Percentiles rank a stretch among this genome's conserved stretches.
phyloP scores from a whole-genome alignment of 805 yeast species.

The Saturnispora halmiae region DNA sequence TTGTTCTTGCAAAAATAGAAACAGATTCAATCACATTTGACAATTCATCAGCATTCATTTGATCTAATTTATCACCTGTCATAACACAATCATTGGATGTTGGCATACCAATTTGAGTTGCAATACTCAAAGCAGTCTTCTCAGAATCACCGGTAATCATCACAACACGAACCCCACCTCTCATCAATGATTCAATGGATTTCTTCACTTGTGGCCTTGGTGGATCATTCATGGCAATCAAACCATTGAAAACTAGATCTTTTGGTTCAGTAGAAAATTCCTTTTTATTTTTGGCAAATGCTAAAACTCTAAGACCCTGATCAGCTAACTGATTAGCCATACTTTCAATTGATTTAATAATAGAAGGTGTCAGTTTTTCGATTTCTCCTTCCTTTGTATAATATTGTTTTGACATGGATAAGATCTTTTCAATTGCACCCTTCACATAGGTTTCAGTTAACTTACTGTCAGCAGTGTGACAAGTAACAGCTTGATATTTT shows the following conservation, averaged over 20 bases:
- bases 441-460: constrained; percentile 61
- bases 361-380: constrained; percentile 47
- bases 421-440: constrained; percentile 81
- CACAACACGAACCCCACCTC: constrained; percentile 94
- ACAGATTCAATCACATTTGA: constrained; percentile 72
- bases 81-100: constrained; percentile 56
- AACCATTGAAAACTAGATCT: constrained; percentile 69
- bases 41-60: constrained; percentile 61
- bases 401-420: constrained; percentile 52
- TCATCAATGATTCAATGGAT: constrained; percentile 66
- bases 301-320: constrained; percentile 81
- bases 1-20: constrained; percentile 87
- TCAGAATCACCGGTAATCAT: constrained; percentile 97
- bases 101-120: constrained; percentile 85
- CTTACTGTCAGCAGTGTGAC: constrained; percentile 48
- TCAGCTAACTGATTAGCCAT: constrained; percentile 61
- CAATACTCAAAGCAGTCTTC: constrained; percentile 77
- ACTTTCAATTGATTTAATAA: constrained; percentile 38
- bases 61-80: constrained; percentile 77
- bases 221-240: constrained; percentile 95
- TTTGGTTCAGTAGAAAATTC: constrained; percentile 37
- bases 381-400: constrained; percentile 49
- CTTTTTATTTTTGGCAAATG: constrained; percentile 52
- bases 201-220: constrained; percentile 81
- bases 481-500: constrained; percentile 84